Base-by-base conservation (phyloP, 331 rosid genomes). In the Malus hybrid region DNA sequence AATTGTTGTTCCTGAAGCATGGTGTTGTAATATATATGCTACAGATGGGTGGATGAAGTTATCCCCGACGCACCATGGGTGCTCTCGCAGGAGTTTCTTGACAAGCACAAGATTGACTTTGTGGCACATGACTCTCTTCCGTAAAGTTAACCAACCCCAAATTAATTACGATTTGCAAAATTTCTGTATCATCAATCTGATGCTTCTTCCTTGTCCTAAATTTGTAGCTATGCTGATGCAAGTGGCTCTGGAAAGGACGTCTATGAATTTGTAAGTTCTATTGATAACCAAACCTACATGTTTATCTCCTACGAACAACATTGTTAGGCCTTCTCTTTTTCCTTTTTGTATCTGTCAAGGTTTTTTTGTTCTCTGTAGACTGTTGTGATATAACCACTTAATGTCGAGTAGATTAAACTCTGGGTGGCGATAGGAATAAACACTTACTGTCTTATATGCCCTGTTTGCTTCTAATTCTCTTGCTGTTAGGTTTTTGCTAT, bases 71-170 rank as follows among this genome's bases (percentile, higher is more conserved):
- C 86, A 14, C 86, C 86, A 14, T 82, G 96, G 96, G 96, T 90
- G 66, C 72, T 82, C 71, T 74, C 74, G 14, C 93, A 87, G 82
- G 94, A 90, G 76, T 90, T 90, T 85, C 74, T 90, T 73, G 96
- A 93, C 80, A 88, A 87, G 77, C 91, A 93, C 82, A 84, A 85
- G 6, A 90, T 93, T 66, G 96, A 90, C 79, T 94, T 78, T 73
- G 95, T 91, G 48, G 99, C 97, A 72, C 99, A 93, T 70, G 97
- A 90, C 67, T 82, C 97, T 79, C 96, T 93, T 82, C 97, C 97
- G 98, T 94, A 90, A 88, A 95, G 76, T 84, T 81, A 70, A 44
- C 57, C 60, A 18, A 26, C 32, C 28, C 76, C 68, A 6, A 73
- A 61, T 46, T 4, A 61, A 60, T 73, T 60, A 50, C 42, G 13